A percentile compares a stretch with the other conserved stretches of the same genome.
Conservation (phyloP, 257 asterid genomes). For the Solanum clarkiae region DNA sequence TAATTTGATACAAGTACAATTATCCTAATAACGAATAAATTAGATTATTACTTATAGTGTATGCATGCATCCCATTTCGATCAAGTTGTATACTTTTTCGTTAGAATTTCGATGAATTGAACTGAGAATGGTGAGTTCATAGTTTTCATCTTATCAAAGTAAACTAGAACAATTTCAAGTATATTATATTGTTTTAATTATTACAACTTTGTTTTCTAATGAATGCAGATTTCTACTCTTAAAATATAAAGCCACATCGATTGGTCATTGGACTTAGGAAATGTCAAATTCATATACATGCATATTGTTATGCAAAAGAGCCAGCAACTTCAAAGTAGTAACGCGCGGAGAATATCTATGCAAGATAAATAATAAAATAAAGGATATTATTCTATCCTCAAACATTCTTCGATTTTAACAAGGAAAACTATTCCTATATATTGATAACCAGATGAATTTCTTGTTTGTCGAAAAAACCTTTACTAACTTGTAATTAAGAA, state of each 20-base stretch:
- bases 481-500: not conserved
- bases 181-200: not conserved
- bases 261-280: not conserved
- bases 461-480: not conserved
- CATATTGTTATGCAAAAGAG: constrained; percentile 1
- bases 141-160: not conserved
- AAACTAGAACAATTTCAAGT: not conserved
- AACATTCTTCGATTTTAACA: constrained; percentile 13
- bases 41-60: not conserved
- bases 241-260: not conserved
- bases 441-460: not conserved
- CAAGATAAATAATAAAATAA: not conserved
- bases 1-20: not conserved
- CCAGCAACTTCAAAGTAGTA: constrained; percentile 4
- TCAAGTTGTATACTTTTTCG: not conserved
- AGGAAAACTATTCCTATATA: constrained; percentile 4
- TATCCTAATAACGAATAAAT: not conserved
- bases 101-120: not conserved
- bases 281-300: not conserved
- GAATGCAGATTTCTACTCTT: not conserved
- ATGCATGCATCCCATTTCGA: not conserved
- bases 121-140: not conserved
- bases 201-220: not conserved
- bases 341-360: constrained; percentile 17
- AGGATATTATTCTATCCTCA: constrained; percentile 19